A percentile compares a stretch with the other conserved stretches of the same genome.
phyloP scores from a whole-genome alignment of 163 green algal species.

The Botryococcus braunii region DNA sequence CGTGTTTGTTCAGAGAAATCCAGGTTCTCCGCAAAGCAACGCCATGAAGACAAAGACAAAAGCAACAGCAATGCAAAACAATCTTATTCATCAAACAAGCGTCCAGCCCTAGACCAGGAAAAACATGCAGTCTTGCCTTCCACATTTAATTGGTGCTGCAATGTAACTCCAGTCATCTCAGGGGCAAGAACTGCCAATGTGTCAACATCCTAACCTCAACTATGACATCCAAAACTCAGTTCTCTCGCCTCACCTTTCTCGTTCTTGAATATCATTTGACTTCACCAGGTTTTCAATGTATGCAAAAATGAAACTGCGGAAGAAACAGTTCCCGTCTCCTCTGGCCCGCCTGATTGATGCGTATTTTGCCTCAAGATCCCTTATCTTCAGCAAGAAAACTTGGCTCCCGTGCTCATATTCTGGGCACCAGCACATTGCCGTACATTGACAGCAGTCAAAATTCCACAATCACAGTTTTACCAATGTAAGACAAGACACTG shows the following conservation, averaged over 20 bases:
- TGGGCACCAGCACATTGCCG: background rate
- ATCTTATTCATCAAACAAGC: too few species aligned
- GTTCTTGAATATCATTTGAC: conserved; percentile 38
- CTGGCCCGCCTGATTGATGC: conserved; percentile 52
- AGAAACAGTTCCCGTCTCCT: conserved; percentile 83
- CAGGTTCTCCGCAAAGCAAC: too few species aligned
- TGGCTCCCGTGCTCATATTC: conserved; percentile 58
- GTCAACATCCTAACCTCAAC: conserved; percentile 1
- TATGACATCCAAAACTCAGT: too few species aligned
- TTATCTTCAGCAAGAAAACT: conserved; percentile 64
- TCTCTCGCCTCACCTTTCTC: conserved; percentile 38
- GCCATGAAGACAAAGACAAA: too few species aligned
- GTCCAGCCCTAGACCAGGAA: too few species aligned
- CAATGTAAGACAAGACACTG: too few species aligned
- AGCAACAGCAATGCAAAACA: too few species aligned
- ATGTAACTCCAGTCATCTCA: too few species aligned
- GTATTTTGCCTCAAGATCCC: conserved; percentile 42
- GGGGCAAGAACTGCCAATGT: too few species aligned
- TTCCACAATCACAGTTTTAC: background rate
- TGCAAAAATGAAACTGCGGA: conserved; percentile 62
- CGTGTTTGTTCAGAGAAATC: too few species aligned
- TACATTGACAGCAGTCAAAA: background rate
- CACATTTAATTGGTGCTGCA: too few species aligned
- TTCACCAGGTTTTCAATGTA: conserved; percentile 69
- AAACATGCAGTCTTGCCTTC: too few species aligned